Base-by-base conservation (phyloP, 371 early-diverging fungal species). In the Capniomyces stellatus region DNA sequence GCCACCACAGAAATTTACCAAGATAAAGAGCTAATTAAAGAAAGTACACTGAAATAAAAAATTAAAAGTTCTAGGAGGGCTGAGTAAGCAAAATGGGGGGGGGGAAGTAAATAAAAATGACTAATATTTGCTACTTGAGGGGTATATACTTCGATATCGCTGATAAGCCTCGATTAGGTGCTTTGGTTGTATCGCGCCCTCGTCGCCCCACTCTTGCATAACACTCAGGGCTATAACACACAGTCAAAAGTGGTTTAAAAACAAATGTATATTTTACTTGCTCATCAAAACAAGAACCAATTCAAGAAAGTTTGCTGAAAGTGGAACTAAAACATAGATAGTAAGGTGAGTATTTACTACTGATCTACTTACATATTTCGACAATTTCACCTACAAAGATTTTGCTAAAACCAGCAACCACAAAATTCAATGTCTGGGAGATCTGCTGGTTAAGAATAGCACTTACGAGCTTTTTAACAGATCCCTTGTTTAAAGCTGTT, bases 331-430 rank as follows among this genome's bases (percentile, higher is more conserved):
- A n/a, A n/a, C n/a, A n/a, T 19, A 40, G 40, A 40, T 40, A 13
- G 19, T 40, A n/a, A 13, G 13, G 40, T 15, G 13, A 13, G 13
- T 46, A 8, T 19, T 46, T 27, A 46, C 8, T 46, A 23, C 27
- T 19, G 19, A 46, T 46, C 46, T 23, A 10, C 6, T 25, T 40
- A 51, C 27, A 30, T 12, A 40, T 8, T 63, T 91, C 92, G 3
- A 92, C 79, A 56, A 97, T 83, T 60, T 97, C 94, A 22, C 95
- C 94, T 1, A 95, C 85, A 75, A 90, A 98, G 13, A 98, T 85
- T 64, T 98, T 98, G 35, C 88, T 77, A 55, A 89, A 84, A 29
- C 95, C 98, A 25, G 87, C 87, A 0, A 97, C 82, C 0, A 91
- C 89, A 70, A 92, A 89, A 0, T 84, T 78, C 67, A 92, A 75